Base-by-base conservation (phyloP, 441 rosid genomes). In the Aleurites moluccanus region DNA sequence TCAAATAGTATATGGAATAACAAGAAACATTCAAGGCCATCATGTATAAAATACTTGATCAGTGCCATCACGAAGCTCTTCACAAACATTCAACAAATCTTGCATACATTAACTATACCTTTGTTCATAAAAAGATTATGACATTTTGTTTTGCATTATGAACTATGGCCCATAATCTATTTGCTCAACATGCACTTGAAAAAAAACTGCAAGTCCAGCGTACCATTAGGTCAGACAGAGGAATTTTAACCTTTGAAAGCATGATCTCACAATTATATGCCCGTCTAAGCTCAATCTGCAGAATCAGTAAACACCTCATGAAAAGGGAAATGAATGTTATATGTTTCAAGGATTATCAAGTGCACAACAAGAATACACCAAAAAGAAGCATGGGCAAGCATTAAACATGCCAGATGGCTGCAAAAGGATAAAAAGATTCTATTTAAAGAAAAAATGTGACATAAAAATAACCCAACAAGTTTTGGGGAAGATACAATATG, bases 241-340 rank as follows among this genome's bases (percentile, higher is more conserved):
- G 95, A 73, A 91, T 88, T 89, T 95, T 95, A 77, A 93, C 93
- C 85, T 91, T 95, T 40, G 99, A 83, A 78, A 95, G 98, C 99
- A 95, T 93, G 83, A 95, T 95, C 85, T 95, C 99, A 83, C 99
- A 93, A 80, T 95, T 95, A 85, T 95, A 88, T 53, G 99, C 99
- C 78, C 97, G 87, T 83, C 98, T 87, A 79, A 91, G 97, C 74
- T 95, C 99, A 88, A 95, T 87, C 99, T 93, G 93, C 88, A 88
- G 83, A 78, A 81, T 73, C 75, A 82, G 67, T 74, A 70, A 73
- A 78, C 69, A 75, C 30, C 21, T 76, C 56, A 69, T 80, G 78
- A 82, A 82, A 72, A 52, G 42, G 47, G 16, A 66, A 64, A 70
- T 61, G 70, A 40, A 79, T 14, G 78, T 59, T 3, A 40, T 64